Base-by-base conservation (phyloP, 2,329 filamentous ascomycete genomes). In the Arthroderma sp. region DNA sequence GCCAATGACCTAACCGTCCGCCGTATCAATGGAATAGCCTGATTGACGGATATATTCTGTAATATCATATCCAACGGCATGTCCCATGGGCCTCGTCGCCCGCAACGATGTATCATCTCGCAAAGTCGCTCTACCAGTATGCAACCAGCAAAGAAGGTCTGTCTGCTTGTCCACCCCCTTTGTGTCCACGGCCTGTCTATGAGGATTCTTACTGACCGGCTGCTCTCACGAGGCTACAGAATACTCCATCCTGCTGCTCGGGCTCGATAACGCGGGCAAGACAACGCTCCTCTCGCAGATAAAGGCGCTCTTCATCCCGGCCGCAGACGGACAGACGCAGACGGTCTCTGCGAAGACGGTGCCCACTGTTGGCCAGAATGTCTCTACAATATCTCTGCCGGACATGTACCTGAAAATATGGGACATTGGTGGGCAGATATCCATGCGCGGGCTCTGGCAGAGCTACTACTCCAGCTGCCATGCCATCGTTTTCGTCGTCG, bases 371-470 rank as follows among this genome's bases (percentile, higher is more conserved):
- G 93, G 93, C 63, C 93, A 97, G 72, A 97, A 97, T 74, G 91
- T 97, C 62, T 87, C 88, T 61, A 93, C 91, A 51, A 88, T 98
- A 69, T 83, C 87, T 21, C 80, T 97, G 23, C 86, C 89, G 15
- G 89, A 95, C 71, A 91, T 96, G 83, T 96, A 97, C 77, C 79
- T 98, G 68, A 95, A 96, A 77, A 87, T 98, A 66, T 97, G 93
- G 93, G 93, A 98, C 70, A 89, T 98, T 0, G 93, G 93, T 62
- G 93, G 93, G 5, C 93, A 98, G 73, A 84, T 93, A 68, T 86
- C 82, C 28, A 81, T 98, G 68, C 85, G 93, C 61, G 86, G 86
- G 62, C 82, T 97, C 33, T 98, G 93, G 93, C 89, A 95, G 72
- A 89, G 85, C 72, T 98, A 98, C 76, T 98, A 96, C 77, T 79